These are phyloP conservation scores for Rubroboletus pulcherrimus DNA, from an alignment of 768 basidiomycete species.

Conservation along the genomic window DNA sequence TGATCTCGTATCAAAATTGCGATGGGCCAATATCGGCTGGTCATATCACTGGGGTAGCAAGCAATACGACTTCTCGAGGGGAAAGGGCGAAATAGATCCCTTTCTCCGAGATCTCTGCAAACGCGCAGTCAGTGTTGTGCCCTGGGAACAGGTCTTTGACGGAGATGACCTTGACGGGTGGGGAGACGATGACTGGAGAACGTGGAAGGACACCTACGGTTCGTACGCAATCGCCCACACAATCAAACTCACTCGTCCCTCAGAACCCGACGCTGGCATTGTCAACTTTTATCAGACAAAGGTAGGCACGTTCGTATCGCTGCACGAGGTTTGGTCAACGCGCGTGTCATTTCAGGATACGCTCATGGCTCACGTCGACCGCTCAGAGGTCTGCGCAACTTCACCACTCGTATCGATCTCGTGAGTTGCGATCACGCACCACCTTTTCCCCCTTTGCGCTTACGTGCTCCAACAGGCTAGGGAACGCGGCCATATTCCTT, in stretches of 20 bases:
- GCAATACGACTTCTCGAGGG: constrained; percentile 83
- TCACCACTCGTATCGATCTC: constrained; percentile 93
- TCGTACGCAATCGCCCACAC: constrained; percentile 6
- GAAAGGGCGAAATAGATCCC: constrained; percentile 58
- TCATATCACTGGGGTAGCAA: constrained; percentile 98
- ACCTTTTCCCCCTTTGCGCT: neutral
- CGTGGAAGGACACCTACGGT: constrained; percentile 83
- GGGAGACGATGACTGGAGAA: constrained; percentile 62
- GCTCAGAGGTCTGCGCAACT: constrained; percentile 89
- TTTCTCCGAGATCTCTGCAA: constrained; percentile 58
- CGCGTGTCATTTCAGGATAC: constrained; percentile 53
- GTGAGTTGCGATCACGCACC: constrained; percentile 42
- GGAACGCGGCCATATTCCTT: constrained; percentile 85
- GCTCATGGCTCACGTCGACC: constrained; percentile 97
- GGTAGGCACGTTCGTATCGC: constrained; percentile 27
- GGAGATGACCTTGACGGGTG: constrained; percentile 39
- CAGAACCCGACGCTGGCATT: constrained; percentile 95
- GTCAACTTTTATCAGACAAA: constrained; percentile 92
- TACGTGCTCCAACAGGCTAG: constrained; percentile 51
- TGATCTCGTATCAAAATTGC: constrained; percentile 66
- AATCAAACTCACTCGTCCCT: neutral
- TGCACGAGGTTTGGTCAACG: neutral
- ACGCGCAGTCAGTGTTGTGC: constrained; percentile 54
- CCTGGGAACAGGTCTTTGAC: constrained; percentile 67
- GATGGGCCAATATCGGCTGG: constrained; percentile 97